Conservation (phyloP, 306 rosid genomes). For the Sophora flavescens region DNA sequence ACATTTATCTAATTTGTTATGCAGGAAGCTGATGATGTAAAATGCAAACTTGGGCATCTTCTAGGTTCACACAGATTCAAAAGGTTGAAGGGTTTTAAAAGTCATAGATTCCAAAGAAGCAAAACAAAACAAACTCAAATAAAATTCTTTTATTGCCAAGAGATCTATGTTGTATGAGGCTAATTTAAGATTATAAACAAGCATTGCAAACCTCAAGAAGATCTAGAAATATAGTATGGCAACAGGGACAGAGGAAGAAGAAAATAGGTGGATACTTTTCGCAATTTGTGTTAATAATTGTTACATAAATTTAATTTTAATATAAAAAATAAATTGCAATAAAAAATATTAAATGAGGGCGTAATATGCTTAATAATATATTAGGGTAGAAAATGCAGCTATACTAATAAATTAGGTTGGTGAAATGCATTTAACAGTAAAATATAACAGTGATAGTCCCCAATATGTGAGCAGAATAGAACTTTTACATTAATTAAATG, state of each 20-base stretch:
- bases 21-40: too few species aligned
- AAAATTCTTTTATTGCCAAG: not conserved
- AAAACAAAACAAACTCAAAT: not conserved
- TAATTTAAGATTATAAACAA: constrained; percentile 5
- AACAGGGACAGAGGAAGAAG: not conserved
- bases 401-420: not conserved
- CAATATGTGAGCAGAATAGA: not conserved
- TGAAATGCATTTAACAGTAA: constrained; percentile 4
- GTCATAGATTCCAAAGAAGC: not conserved
- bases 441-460: not conserved
- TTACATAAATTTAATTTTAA: not conserved
- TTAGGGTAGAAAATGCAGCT: constrained; percentile 22
- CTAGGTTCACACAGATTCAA: too few species aligned
- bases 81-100: not conserved
- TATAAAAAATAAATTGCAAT: not conserved
- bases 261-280: not conserved
- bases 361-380: constrained; percentile 2
- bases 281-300: too few species aligned
- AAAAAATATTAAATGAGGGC: not conserved
- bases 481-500: not conserved
- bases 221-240: not conserved
- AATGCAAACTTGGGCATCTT: too few species aligned
- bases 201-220: not conserved
- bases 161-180: not conserved
- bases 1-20: not conserved